Evolutionary conservation across 2,329 filamentous ascomycete species (phyloP).

Genomic region (Chaetomiaceae sp.): DNA sequence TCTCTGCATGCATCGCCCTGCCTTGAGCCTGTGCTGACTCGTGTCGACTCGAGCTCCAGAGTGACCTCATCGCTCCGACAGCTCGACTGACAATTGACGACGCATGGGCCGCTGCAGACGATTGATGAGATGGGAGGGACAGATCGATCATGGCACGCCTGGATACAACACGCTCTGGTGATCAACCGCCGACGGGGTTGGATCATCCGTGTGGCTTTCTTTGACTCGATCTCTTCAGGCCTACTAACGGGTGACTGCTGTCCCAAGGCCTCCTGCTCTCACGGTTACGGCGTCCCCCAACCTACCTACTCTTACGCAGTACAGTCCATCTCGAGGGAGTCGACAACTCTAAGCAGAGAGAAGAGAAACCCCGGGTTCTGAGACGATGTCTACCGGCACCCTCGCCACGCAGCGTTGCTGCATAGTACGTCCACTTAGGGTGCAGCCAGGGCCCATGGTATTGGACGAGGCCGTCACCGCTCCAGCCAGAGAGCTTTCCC

Average conservation of each 20-base stretch:
- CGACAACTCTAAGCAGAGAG: too few species aligned
- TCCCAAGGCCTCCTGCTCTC: too few species aligned
- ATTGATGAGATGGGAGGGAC: not conserved
- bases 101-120: not conserved
- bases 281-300: too few species aligned
- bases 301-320: too few species aligned
- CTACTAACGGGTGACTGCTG: not conserved
- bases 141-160: not conserved
- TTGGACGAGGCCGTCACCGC: slow-evolving; percentile 10
- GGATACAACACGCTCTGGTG: not conserved
- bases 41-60: not conserved
- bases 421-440: too few species aligned
- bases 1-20: not conserved
- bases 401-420: not conserved
- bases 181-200: not conserved
- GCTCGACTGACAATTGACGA: slow-evolving; percentile 3
- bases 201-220: not conserved
- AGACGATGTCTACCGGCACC: not conserved
- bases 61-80: slow-evolving; percentile 11
- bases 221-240: not conserved
- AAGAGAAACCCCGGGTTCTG: not conserved
- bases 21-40: not conserved
- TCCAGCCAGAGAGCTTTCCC: slow-evolving; percentile 2
- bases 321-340: too few species aligned
- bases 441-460: not conserved